Percentiles rank a stretch among this genome's conserved stretches.
These are phyloP conservation scores for Oenanthe sinensis DNA, from an alignment of 129 eudicot genomes.

Conservation along the genomic window DNA sequence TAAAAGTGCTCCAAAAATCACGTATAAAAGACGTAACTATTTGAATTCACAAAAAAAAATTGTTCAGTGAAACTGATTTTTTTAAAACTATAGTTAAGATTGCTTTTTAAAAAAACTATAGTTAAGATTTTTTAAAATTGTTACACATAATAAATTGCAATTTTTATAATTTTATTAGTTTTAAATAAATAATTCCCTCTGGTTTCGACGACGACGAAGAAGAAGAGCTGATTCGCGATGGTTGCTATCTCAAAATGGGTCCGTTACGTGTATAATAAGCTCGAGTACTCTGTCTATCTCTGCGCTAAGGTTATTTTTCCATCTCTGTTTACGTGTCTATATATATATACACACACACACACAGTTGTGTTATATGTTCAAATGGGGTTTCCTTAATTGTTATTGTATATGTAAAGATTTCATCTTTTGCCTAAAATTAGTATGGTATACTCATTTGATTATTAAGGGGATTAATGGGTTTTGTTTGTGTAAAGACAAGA, in stretches of 20 bases:
- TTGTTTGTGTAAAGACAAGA: too few species aligned
- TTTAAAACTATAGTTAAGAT: too few species aligned
- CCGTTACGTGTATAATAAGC: slow-evolving; percentile 41
- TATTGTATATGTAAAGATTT: not conserved
- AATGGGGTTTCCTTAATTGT: not conserved
- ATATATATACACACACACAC: not conserved
- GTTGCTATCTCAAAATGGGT: slow-evolving; percentile 42
- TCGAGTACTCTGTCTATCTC: slow-evolving; percentile 47
- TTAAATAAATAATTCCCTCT: not conserved
- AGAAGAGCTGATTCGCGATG: slow-evolving; percentile 24
- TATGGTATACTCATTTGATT: not conserved
- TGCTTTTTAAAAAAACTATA: too few species aligned
- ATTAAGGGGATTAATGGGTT: not conserved
- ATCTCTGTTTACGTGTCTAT: not conserved
- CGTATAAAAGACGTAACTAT: too few species aligned
- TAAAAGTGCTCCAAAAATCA: too few species aligned
- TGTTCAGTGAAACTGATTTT: too few species aligned
- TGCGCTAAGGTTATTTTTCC: slow-evolving; percentile 32
- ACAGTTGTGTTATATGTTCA: not conserved
- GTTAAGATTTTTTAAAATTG: too few species aligned
- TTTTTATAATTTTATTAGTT: not conserved
- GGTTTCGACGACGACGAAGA: slow-evolving; percentile 5
- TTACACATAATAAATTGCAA: too few species aligned
- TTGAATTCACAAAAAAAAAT: too few species aligned
- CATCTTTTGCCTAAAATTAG: not conserved